phyloP scores from a whole-genome alignment of 2,329 filamentous ascomycete species.

The Diaporthe sp. region DNA sequence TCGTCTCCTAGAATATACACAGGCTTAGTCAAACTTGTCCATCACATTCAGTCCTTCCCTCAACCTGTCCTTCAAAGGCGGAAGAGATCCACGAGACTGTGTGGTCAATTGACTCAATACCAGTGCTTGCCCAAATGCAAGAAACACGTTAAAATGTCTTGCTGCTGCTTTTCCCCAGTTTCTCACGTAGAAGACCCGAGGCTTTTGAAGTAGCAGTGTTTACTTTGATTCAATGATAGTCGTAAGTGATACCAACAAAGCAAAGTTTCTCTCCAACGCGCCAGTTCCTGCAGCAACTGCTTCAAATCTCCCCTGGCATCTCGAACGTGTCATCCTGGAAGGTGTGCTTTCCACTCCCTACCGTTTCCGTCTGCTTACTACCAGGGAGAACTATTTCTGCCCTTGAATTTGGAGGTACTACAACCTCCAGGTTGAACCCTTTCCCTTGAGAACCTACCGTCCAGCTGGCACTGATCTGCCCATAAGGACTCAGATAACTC shows the following conservation, averaged over 20 bases:
- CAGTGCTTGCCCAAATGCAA: too few species aligned
- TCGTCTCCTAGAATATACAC: too few species aligned
- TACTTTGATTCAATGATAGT: background rate
- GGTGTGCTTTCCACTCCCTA: slow-evolving; percentile 3
- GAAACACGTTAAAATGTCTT: background rate
- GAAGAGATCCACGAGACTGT: too few species aligned
- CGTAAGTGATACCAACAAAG: background rate
- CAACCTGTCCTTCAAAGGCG: too few species aligned
- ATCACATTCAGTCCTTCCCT: too few species aligned
- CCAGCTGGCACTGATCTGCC: slow-evolving; percentile 8
- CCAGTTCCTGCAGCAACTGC: background rate
- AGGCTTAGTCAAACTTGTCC: too few species aligned
- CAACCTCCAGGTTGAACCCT: background rate
- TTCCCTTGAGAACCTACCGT: background rate
- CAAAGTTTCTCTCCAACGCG: background rate
- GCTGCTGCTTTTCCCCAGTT: too few species aligned
- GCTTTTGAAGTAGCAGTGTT: background rate
- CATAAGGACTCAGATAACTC: slow-evolving; percentile 12
- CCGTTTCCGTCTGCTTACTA: background rate
- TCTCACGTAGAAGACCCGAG: background rate
- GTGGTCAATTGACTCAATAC: too few species aligned
- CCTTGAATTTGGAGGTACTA: slow-evolving; percentile 8
- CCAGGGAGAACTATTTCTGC: slow-evolving; percentile 3
- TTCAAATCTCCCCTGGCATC: background rate
- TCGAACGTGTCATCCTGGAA: slow-evolving; percentile 16